Evolutionary conservation across 108 stramenopile genomes (phyloP).

Genomic region (Cyclostephanos invisitatus): DNA sequence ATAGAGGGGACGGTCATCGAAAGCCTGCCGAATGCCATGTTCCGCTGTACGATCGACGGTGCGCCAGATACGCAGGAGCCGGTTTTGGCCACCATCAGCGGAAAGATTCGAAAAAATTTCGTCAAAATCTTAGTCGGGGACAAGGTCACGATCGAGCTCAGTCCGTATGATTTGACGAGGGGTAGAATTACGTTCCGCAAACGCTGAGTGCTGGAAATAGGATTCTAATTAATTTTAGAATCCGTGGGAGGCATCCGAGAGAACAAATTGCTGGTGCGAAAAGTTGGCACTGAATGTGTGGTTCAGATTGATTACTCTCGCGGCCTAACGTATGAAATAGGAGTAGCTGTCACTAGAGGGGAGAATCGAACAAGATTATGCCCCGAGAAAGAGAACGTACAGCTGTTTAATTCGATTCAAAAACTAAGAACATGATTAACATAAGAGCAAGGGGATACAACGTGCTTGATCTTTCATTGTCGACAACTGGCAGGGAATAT

Average conservation of each 20-base stretch:
- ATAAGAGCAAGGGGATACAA: neutral
- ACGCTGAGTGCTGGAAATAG: slow-evolving; percentile 47
- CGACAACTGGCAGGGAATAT: neutral
- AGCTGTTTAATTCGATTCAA: neutral
- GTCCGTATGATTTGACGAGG: slow-evolving; percentile 93
- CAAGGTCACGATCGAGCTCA: slow-evolving; percentile 88
- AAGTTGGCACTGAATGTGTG: neutral
- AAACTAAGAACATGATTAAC: too few species aligned
- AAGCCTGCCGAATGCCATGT: slow-evolving; percentile 92
- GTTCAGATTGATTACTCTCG: too few species aligned
- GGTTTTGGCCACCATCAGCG: slow-evolving; percentile 89
- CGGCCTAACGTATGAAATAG: neutral
- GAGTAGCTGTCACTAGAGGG: neutral
- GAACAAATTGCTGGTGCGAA: neutral
- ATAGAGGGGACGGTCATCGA: slow-evolving; percentile 84
- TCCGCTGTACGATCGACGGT: slow-evolving; percentile 84
- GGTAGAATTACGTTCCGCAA: slow-evolving; percentile 92
- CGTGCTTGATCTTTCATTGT: neutral
- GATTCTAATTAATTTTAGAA: neutral
- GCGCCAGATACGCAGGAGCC: slow-evolving; percentile 81
- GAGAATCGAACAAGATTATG: neutral
- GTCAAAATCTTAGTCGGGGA: slow-evolving; percentile 94
- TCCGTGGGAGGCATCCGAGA: neutral
- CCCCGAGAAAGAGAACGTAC: neutral
- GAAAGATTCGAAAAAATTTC: slow-evolving; percentile 91